Evolutionary conservation across 768 basidiomycete genomes (phyloP).

Genomic region (Leucosporidium scottii): DNA sequence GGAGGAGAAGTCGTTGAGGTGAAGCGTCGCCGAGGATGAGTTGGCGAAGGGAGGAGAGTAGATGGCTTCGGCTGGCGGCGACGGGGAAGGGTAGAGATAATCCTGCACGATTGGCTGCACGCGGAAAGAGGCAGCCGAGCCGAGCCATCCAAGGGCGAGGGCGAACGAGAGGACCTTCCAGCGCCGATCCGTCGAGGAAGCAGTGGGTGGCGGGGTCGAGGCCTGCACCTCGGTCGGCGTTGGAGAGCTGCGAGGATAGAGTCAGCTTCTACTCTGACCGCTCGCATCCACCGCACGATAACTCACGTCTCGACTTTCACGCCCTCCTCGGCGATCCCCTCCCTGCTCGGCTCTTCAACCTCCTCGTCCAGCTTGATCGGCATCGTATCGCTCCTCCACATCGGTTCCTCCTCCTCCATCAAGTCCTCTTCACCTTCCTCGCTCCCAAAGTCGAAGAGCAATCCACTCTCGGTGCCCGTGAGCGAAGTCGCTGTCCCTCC

Average conservation of each 20-base stretch:
- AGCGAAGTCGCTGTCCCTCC: background rate
- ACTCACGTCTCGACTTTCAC: background rate
- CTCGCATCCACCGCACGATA: background rate
- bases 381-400: too few relatives aligned
- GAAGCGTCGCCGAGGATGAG: background rate
- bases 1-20: background rate
- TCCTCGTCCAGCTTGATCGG: background rate
- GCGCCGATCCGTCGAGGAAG: background rate
- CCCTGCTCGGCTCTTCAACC: background rate
- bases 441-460: background rate
- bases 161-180: conserved; percentile 22
- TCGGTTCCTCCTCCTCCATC: background rate
- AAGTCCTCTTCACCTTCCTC: background rate
- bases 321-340: background rate
- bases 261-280: background rate
- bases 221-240: too few relatives aligned
- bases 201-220: background rate
- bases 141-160: conserved; percentile 7
- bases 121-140: too few relatives aligned
- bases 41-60: conserved; percentile 3
- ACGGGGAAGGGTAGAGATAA: background rate
- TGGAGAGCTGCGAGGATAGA: too few relatives aligned
- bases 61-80: too few relatives aligned
- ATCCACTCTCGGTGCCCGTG: background rate
- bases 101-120: too few relatives aligned